Evolutionary conservation across 306 rosid genomes (phyloP).

Genomic region (Medicago arabica): DNA sequence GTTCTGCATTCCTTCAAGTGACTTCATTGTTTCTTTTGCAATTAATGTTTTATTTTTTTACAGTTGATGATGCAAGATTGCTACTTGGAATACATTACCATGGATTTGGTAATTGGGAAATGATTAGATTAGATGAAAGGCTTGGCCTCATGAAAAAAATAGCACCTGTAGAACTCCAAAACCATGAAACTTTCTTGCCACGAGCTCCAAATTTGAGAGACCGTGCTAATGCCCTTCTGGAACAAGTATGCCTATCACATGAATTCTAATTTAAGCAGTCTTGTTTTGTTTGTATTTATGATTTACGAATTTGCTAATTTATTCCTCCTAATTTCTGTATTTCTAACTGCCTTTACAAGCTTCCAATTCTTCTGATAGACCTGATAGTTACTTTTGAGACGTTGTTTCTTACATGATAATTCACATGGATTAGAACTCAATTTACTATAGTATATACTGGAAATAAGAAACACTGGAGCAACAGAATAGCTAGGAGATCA

Average conservation of each 20-base stretch:
- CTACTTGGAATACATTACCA: slow-evolving; percentile 92
- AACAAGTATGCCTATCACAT: slow-evolving; percentile 68
- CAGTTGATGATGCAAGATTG: slow-evolving; percentile 99
- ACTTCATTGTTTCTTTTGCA: slow-evolving; percentile 36
- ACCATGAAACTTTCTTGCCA: slow-evolving; percentile 98
- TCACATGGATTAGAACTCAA: slow-evolving; percentile 6
- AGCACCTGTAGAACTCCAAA: slow-evolving; percentile 98
- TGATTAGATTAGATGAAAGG: slow-evolving; percentile 88
- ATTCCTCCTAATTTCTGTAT: not conserved
- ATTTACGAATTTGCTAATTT: not conserved
- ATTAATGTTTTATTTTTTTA: slow-evolving; percentile 41
- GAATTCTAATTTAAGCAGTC: slow-evolving; percentile 16
- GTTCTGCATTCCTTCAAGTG: slow-evolving; percentile 11
- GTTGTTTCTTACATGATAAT: not conserved
- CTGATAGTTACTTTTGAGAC: slow-evolving; percentile 8
- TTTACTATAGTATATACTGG: slow-evolving; percentile 10
- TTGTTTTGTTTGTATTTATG: slow-evolving; percentile 11
- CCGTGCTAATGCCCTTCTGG: slow-evolving; percentile 96
- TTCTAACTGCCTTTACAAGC: slow-evolving; percentile 27
- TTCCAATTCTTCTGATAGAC: slow-evolving; percentile 19
- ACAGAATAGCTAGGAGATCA: slow-evolving; percentile 1
- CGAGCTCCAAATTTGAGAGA: slow-evolving; percentile 99
- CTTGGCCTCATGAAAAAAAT: slow-evolving; percentile 93
- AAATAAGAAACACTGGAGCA: slow-evolving; percentile 24
- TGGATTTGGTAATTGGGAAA: slow-evolving; percentile 99